These are phyloP conservation scores for Bisporella sp. DNA, from an alignment of 2,329 filamentous ascomycete genomes.

Conservation along the genomic window DNA sequence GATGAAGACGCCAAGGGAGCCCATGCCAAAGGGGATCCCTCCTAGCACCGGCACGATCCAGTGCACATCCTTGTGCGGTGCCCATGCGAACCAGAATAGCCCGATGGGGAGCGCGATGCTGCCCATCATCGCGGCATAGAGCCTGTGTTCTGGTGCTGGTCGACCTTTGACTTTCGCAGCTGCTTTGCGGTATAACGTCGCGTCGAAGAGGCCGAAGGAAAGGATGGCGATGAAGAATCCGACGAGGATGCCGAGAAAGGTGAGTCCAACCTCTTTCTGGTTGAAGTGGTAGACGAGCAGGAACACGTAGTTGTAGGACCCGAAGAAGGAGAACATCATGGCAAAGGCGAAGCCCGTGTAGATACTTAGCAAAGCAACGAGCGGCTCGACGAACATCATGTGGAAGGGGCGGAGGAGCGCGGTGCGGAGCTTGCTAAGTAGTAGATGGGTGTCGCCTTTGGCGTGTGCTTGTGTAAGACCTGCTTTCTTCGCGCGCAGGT, in stretches of 20 bases:
- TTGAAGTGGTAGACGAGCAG: slow-evolving; percentile 37
- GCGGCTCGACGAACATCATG: slow-evolving; percentile 56
- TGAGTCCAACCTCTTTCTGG: slow-evolving; percentile 23
- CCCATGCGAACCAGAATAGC: slow-evolving; percentile 31
- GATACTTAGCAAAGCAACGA: slow-evolving; percentile 39
- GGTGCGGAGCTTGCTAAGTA: slow-evolving; percentile 19
- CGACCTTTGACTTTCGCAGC: slow-evolving; percentile 3
- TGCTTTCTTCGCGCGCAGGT: slow-evolving; percentile 27
- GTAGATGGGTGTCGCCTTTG: slow-evolving; percentile 12
- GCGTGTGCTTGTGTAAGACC: slow-evolving; percentile 12
- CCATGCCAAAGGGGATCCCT: slow-evolving; percentile 44
- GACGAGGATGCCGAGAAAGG: slow-evolving; percentile 19
- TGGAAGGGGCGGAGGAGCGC: slow-evolving; percentile 39
- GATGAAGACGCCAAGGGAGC: slow-evolving; percentile 49
- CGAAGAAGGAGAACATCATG: slow-evolving; percentile 47
- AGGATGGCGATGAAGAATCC: slow-evolving; percentile 20
- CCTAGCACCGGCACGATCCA: slow-evolving; percentile 24
- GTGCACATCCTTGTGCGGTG: slow-evolving; percentile 15
- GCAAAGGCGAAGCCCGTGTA: slow-evolving; percentile 46
- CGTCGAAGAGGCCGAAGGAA: slow-evolving; percentile 39
- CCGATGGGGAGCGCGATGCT: slow-evolving; percentile 18
- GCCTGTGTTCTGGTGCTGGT: slow-evolving; percentile 46
- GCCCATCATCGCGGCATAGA: slow-evolving; percentile 49
- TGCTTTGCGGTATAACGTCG: slow-evolving; percentile 42
- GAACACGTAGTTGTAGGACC: slow-evolving; percentile 46